Base-by-base conservation (phyloP, 306 rosid genomes). In the Cucumis hystrix region DNA sequence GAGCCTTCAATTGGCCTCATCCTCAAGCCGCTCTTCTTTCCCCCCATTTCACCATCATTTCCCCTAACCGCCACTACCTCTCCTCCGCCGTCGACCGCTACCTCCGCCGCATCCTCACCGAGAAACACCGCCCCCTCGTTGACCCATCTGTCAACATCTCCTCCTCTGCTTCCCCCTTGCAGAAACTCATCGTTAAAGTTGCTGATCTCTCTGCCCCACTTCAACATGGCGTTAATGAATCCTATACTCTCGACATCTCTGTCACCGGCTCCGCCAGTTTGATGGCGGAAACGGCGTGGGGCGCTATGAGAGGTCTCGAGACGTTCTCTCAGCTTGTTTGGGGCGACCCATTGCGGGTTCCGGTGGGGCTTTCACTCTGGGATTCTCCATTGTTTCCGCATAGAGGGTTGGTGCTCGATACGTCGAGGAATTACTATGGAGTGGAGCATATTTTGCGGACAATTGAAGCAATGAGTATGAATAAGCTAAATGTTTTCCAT, bases 401-500 rank as follows among this genome's bases (percentile, higher is more conserved):
- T 51, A 81, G 98, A 4, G 96, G 98, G 1, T 6, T 90, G 20
- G 0, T 89, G 88, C 80, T 94, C 1, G 97, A 94, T 40, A 94
- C 98, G 3, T 86, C 98, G 9, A 90, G 97, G 83, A 91, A 94
- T 39, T 94, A 62, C 57, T 94, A 71, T n/a, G 82, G 85, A 0
- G 86, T 94, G 23, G 84, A 80, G 79, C 87, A 87, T 17, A 77
- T 94, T 17, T 5, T 90, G 81, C 87, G 98, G 82, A 90, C 90
- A 0, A 82, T 94, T 6, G 73, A 65, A n/a, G 89, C 88, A 65
- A 87, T 94, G 93, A 82, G 93, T 66, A 87, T 83, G 86, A 94
- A 94, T 71, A 94, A 91, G 85, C 78, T 94, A 43, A 94, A 94
- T 40, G 96, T 91, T 62, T 89, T 94, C 25, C 97, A 94, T 51